phyloP scores from a whole-genome alignment of 257 asterid genomes.

The Rhazya stricta region DNA sequence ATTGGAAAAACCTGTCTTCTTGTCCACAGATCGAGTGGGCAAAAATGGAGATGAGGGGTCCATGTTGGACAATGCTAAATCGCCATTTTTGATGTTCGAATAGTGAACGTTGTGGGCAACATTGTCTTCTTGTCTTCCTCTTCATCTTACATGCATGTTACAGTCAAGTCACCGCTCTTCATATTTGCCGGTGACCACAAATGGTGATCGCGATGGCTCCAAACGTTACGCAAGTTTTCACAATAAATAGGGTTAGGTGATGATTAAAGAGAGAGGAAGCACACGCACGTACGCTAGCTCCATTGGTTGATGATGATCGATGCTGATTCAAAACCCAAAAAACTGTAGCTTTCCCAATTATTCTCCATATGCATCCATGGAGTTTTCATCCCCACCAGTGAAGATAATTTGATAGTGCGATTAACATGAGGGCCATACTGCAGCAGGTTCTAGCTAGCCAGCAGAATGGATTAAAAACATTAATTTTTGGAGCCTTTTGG shows the following conservation, averaged over 20 bases:
- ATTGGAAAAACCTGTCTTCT: constrained; percentile 16
- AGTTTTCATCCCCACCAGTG: too few relatives aligned
- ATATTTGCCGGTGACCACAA: constrained; percentile 13
- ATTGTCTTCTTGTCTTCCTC: constrained; percentile 37
- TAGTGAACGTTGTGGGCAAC: constrained; percentile 25
- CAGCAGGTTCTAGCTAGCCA: neutral
- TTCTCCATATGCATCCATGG: neutral
- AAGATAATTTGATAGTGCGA: neutral
- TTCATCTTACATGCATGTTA: constrained; percentile 36
- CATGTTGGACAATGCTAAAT: constrained; percentile 2
- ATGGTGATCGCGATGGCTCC: constrained; percentile 21
- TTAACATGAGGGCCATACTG: constrained; percentile 4
- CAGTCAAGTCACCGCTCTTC: constrained; percentile 18
- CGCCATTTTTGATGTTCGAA: neutral
- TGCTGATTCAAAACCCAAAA: neutral
- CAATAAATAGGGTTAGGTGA: constrained; percentile 30
- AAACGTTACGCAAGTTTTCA: constrained; percentile 29
- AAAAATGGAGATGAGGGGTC: constrained; percentile 13
- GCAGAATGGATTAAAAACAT: neutral
- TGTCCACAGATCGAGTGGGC: constrained; percentile 26
- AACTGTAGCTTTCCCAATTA: neutral
- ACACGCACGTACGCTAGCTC: neutral
- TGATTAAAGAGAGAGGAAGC: neutral
- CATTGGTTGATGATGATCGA: too few relatives aligned
- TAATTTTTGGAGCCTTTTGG: neutral